Evolutionary conservation across 2,329 filamentous ascomycete species (phyloP), one percentile per base, ranked within the genome.

Genomic region (Didymella arachidicola): DNA sequence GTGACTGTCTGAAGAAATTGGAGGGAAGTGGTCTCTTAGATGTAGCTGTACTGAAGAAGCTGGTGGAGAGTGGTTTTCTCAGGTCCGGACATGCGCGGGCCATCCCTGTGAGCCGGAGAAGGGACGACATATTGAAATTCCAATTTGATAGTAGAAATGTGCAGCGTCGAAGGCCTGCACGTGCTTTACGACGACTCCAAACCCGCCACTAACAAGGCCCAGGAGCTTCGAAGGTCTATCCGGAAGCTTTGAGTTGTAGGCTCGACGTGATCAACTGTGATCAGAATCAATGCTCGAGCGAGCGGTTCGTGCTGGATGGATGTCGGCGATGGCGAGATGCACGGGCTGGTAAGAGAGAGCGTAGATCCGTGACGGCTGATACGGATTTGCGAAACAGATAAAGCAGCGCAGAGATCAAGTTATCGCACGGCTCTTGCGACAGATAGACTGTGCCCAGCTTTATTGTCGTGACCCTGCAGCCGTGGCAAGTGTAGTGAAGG

Each of bases 1-100:
- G 22, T 11, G 45, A 45, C 18, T 54, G 56, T 45, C 52, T 60
- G 63, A 69, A 69, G 63, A 68, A 70, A 44, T 66, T 59, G 46
- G 62, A 51, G 22, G 57, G 55, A 22, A 64, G 61, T 53, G 59
- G 48, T 18, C 56, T 51, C 34, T 42, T 49, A 29, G 61, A 46
- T n/a, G 52, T 43, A 26, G 54, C 46, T 12, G 50, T 59, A 56
- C 57, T 51, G 47, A 60, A 55, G 26, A 52, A 60, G 38, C 42
- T 48, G 29, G 52, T 12, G 11, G 47, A 55, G 3, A 60, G 25
- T 10, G 57, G 42, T 26, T 39, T 52, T 14, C 47, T 44, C 16
- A 45, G 36, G 18, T 29, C 47, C 8, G 52, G n/a, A 39, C n/a
- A 41, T 32, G 62, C 51, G 12, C 66, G 64, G 41, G 62, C 36